Base-by-base conservation (phyloP, 2,329 filamentous ascomycete species). In the Sarocladiaceae sp. region DNA sequence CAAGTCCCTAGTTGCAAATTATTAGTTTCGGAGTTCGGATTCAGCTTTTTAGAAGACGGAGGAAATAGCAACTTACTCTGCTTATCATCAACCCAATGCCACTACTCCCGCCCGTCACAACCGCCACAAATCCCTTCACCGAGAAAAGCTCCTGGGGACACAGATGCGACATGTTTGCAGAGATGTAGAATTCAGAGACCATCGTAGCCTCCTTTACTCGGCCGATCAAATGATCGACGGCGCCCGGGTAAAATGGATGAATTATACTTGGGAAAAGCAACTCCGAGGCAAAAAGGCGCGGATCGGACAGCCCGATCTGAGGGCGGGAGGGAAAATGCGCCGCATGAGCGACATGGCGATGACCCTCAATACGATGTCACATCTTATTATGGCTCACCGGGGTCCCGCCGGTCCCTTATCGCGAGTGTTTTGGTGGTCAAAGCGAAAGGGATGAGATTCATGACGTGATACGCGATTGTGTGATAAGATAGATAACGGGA, bases 71-170 rank as follows among this genome's bases (percentile, higher is more conserved):
- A 56, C 51, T 52, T 58, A 71, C 74, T 56, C 68, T 71, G 42
- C 66, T 63, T 37, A 76, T 75, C 74, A 76, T 76, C 26, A 72
- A 62, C 1, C 74, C 74, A 12, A 76, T 60, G 1, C 73, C 73
- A 57, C 72, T 75, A 42, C 66, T 71, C 0, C 68, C 68, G 53
- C 69, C 58, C 53, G 70, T 66, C 40, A 70, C 60, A 23, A 68
- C 52, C 54, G 70, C 59, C 55, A 73, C 61, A 47, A 58, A 58
- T 2, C 62, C 65, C 37, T 60, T 59, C 5, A 69, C 64, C 3
- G 55, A 50, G 52, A 65, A 65, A 2, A 66, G 50, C 10, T 15
- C n/a, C 10, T 46, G 40, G 13, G 40, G n/a, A 4, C 3, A n/a
- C 22, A 46, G 17, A 13, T 28, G 22, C 23, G 25, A 29, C 40